A percentile compares a stretch with the other conserved stretches of the same genome.
Evolutionary conservation across 306 rosid genomes (phyloP).

Genomic region (Vigna reflexopilosa): DNA sequence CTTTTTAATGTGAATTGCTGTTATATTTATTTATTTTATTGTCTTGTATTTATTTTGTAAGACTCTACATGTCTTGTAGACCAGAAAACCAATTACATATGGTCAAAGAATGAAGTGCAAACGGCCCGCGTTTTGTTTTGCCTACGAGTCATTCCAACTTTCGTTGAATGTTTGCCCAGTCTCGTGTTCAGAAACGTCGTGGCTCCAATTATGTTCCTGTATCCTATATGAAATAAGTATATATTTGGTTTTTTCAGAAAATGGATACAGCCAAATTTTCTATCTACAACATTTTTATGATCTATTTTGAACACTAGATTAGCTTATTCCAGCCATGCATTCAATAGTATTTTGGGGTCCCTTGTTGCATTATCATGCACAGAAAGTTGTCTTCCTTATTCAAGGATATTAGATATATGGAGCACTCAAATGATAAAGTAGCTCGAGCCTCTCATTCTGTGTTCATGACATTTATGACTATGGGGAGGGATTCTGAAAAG

Average conservation of each 20-base stretch:
- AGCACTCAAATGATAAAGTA: slow-evolving; percentile 84
- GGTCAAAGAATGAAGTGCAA: slow-evolving; percentile 90
- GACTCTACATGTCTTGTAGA: slow-evolving; percentile 38
- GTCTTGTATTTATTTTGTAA: slow-evolving; percentile 23
- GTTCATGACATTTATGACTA: slow-evolving; percentile 70
- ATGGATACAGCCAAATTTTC: not conserved
- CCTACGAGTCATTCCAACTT: slow-evolving; percentile 86
- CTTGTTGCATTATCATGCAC: slow-evolving; percentile 24
- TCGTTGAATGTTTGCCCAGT: slow-evolving; percentile 71
- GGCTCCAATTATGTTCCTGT: slow-evolving; percentile 89
- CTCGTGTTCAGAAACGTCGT: slow-evolving; percentile 60
- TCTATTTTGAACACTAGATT: slow-evolving; percentile 4
- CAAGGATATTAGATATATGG: slow-evolving; percentile 74
- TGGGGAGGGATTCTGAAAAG: slow-evolving; percentile 65
- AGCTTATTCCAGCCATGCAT: not conserved
- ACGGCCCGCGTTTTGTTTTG: slow-evolving; percentile 84
- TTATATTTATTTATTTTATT: not conserved
- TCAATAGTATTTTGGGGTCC: slow-evolving; percentile 34
- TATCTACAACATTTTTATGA: slow-evolving; percentile 17
- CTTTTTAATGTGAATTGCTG: slow-evolving; percentile 15
- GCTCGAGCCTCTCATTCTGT: slow-evolving; percentile 87
- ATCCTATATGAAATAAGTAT: slow-evolving; percentile 60
- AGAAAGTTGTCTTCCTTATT: slow-evolving; percentile 52
- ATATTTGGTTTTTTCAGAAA: slow-evolving; percentile 1
- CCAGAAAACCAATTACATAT: slow-evolving; percentile 61